A percentile compares a stretch with the other conserved stretches of the same genome.
phyloP scores from a whole-genome alignment of 2,329 filamentous ascomycete genomes.

The Cytospora mali region DNA sequence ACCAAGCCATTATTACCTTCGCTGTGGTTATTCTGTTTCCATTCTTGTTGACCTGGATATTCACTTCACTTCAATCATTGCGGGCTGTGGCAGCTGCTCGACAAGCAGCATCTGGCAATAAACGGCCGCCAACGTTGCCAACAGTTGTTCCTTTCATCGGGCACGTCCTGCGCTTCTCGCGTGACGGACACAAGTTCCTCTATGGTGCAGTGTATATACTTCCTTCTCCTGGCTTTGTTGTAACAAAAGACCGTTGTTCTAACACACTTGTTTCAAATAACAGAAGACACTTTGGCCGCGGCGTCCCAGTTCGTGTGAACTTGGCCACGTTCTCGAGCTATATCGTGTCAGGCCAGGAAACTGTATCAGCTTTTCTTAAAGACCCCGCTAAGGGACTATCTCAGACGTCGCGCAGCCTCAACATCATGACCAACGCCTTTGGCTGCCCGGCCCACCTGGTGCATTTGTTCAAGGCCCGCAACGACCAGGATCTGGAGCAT shows the following conservation, averaged over 20 bases:
- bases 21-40: not conserved
- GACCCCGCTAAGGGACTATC: conserved; percentile 4
- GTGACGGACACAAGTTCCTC: conserved; percentile 7
- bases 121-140: conserved; percentile 4
- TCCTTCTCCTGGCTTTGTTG: not conserved
- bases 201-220: conserved; percentile 5
- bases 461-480: conserved; percentile 8
- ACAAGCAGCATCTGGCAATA: not conserved
- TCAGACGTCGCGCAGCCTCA: conserved; percentile 5
- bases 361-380: conserved; percentile 6
- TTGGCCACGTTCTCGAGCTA: conserved; percentile 6
- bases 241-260: not conserved
- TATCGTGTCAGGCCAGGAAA: conserved; percentile 6
- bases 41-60: conserved; percentile 1
- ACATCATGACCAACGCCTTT: conserved; percentile 7
- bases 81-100: conserved; percentile 2
- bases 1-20: not conserved
- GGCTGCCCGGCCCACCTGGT: conserved; percentile 6
- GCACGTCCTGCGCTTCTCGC: conserved; percentile 1
- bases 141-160: conserved; percentile 1
- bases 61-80: not conserved
- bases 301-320: conserved; percentile 6
- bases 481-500: not conserved
- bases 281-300: conserved; percentile 1
- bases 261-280: not conserved